Evolutionary conservation across 345 rosid genomes (phyloP).

Genomic region (Tarenaya hassleriana): DNA sequence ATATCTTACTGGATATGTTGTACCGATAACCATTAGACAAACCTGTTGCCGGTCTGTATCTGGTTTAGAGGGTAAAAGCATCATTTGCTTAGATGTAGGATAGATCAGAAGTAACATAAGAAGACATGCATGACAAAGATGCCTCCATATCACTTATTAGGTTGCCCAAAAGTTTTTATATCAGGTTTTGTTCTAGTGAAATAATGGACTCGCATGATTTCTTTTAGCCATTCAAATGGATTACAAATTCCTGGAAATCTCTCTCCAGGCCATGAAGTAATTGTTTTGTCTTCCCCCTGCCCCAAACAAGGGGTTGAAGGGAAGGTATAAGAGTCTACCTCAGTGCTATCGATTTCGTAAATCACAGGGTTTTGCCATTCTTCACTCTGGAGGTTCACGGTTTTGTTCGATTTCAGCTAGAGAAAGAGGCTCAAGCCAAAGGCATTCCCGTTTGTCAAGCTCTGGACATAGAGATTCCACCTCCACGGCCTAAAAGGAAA

Average conservation of each 20-base stretch:
- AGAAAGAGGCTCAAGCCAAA: conserved; percentile 89
- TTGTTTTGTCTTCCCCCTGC: conserved; percentile 12
- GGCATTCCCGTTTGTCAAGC: conserved; percentile 78
- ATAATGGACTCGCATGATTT: conserved; percentile 22
- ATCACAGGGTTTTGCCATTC: conserved; percentile 8
- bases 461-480: conserved; percentile 84
- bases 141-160: conserved; percentile 6
- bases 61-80: too few species aligned
- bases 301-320: conserved; percentile 22
- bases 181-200: background rate
- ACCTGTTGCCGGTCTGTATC: too few species aligned
- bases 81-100: conserved; percentile 7
- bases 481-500: conserved; percentile 97
- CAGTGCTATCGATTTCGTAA: conserved; percentile 16
- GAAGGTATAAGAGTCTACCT: conserved; percentile 2
- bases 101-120: conserved; percentile 14
- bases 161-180: background rate
- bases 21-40: too few species aligned
- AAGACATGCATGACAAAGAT: conserved; percentile 14
- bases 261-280: conserved; percentile 23
- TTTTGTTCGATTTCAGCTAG: conserved; percentile 47
- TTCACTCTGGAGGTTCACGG: conserved; percentile 7
- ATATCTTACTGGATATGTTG: too few species aligned
- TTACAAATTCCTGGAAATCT: background rate
- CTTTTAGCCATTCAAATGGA: conserved; percentile 25